A percentile compares a stretch with the other conserved stretches of the same genome.
These are phyloP conservation scores for Penicillium cinerascens DNA, from an alignment of 495 filamentous ascomycete species.

Conservation along the genomic window DNA sequence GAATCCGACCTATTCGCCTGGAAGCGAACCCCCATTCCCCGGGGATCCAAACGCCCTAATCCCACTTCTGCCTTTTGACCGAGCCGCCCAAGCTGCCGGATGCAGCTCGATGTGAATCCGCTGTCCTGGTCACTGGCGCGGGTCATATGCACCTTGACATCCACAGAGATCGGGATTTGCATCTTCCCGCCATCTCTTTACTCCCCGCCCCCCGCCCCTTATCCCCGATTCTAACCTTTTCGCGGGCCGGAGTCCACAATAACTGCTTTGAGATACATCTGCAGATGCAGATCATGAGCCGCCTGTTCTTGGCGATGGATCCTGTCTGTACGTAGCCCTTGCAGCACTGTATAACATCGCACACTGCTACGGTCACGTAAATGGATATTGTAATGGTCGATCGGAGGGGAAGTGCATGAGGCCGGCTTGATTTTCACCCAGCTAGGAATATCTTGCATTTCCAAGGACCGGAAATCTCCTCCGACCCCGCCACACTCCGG, in stretches of 20 bases:
- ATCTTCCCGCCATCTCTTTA: background rate
- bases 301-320: background rate
- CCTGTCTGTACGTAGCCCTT: background rate
- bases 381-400: background rate
- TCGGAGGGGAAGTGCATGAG: conserved; percentile 4
- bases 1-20: background rate
- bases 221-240: background rate
- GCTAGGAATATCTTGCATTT: background rate
- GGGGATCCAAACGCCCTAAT: background rate
- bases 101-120: conserved; percentile 9
- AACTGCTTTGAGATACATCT: background rate
- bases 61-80: conserved; percentile 1
- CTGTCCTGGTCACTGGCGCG: conserved; percentile 12
- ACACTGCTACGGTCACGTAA: background rate
- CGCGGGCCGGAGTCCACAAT: background rate
- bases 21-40: background rate
- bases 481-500: background rate
- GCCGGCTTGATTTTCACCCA: conserved; percentile 7
- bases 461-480: background rate
- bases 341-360: conserved; percentile 1
- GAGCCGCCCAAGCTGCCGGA: conserved; percentile 4
- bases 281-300: background rate
- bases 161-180: background rate
- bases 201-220: background rate
- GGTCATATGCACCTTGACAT: conserved; percentile 12